Evolutionary conservation across 169 alveolate genomes (phyloP).

Genomic region (Plasmodium relictum): DNA sequence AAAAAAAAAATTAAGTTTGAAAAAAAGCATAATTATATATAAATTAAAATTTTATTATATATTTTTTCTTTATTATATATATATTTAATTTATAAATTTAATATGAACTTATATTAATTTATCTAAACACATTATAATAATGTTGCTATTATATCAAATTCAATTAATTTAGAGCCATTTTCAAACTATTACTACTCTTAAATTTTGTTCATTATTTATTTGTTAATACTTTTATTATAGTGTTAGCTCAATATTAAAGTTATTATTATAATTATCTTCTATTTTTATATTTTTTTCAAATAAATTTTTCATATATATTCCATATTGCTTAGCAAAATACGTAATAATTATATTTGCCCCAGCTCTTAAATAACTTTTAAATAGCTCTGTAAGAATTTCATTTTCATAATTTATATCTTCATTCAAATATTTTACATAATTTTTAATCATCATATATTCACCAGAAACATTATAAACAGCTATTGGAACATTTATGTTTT

Average conservation of each 20-base stretch:
- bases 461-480: slow-evolving; percentile 84
- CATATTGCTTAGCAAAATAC: slow-evolving; percentile 86
- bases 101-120: not conserved
- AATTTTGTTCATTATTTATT: not conserved
- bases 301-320: slow-evolving; percentile 78
- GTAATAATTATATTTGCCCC: slow-evolving; percentile 92
- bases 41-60: not conserved
- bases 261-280: slow-evolving; percentile 47
- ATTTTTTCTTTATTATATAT: not conserved
- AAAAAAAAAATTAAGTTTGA: not conserved
- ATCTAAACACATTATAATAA: too few species aligned
- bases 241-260: slow-evolving; percentile 59
- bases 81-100: not conserved
- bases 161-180: not conserved
- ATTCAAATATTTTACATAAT: slow-evolving; percentile 74
- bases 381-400: slow-evolving; percentile 87
- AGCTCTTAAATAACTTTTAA: slow-evolving; percentile 90
- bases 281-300: slow-evolving; percentile 57
- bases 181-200: not conserved
- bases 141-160: too few species aligned
- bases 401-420: slow-evolving; percentile 82
- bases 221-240: not conserved
- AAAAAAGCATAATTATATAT: not conserved
- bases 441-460: slow-evolving; percentile 82
- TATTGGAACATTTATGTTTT: slow-evolving; percentile 72